Base-by-base conservation (phyloP, 805 yeast genomes). In the Komagataella ulmi region DNA sequence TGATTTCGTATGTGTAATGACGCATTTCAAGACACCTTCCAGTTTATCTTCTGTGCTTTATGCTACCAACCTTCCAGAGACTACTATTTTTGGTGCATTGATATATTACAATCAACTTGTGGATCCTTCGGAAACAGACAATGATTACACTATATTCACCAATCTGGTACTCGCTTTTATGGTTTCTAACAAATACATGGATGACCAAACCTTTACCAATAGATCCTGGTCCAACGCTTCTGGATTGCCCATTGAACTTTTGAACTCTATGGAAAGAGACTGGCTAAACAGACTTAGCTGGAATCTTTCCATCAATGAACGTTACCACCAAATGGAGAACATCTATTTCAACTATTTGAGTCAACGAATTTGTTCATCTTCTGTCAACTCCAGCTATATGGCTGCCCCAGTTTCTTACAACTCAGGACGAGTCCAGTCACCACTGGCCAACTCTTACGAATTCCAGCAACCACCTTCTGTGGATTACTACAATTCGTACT, bases 221-320 rank as follows among this genome's bases (percentile, higher is more conserved):
- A 83, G 81, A 61, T 88, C 97, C 6, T 91, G 99, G 99, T 79
- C 88, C 46, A 89, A 88, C 55, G 98, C 97, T n/a, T 86, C 97
- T 4, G 95, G 95, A 17, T 75, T 91, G 55, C 67, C 78, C 6
- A 72, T 87, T 49, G 61, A 61, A 2, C 66, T 75, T 43, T 74
- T 91, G 55, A 88, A 90, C 60, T 60, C 63, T 17, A 69, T 79
- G 54, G 99, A 91, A 70, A 77, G 76, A 51, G 71, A 69, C 47
- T 91, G 70, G 70, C 54, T 66, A 12, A 44, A 48, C 17, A 54
- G 52, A 14, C 58, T 67, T 40, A 58, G 58, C 36, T 66, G 68
- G 65, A 60, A 59, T 49, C 55, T 66, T 45, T 66, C 63, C 52
- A 21, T 45, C n/a, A 45, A 30, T 30, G 40, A 30, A 10, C 40